Conservation (phyloP, 202 grass and related monocot species). For the Bolboschoenoplectus hybrid region DNA sequence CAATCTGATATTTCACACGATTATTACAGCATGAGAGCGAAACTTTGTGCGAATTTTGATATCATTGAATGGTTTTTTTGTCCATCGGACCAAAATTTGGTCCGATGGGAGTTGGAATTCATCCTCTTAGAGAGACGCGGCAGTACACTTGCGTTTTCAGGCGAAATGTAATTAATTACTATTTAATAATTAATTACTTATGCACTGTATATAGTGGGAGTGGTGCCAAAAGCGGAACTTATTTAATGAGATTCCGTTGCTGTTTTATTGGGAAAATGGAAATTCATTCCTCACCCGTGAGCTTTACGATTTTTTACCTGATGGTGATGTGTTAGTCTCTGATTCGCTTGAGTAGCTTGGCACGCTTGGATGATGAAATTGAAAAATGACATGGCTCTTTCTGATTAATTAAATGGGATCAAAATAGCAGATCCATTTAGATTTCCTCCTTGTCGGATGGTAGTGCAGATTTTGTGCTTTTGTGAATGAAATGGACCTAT, state of each 20-base stretch:
- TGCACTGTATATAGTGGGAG: background rate
- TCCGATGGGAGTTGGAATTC: too few species aligned
- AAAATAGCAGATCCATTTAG: background rate
- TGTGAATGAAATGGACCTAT: background rate
- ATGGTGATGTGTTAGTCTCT: background rate
- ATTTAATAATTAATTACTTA: background rate
- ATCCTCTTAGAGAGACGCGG: background rate
- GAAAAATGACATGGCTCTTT: background rate
- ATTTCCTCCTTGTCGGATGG: background rate
- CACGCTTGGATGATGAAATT: background rate
- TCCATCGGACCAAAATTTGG: too few species aligned
- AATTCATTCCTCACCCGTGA: background rate
- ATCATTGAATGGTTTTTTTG: too few species aligned
- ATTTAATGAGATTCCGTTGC: conserved; percentile 29
- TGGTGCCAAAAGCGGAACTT: conserved; percentile 4
- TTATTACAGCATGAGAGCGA: too few species aligned
- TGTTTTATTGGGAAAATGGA: conserved; percentile 31
- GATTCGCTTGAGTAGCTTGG: background rate
- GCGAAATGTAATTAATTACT: background rate
- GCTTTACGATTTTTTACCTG: background rate
- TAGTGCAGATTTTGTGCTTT: conserved; percentile 1
- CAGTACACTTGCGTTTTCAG: background rate
- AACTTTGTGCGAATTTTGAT: too few species aligned
- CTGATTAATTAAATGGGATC: conserved; percentile 5
- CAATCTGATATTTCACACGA: too few species aligned